Evolutionary conservation across 2,329 filamentous ascomycete species (phyloP).

Genomic region (Botryotinia convoluta): DNA sequence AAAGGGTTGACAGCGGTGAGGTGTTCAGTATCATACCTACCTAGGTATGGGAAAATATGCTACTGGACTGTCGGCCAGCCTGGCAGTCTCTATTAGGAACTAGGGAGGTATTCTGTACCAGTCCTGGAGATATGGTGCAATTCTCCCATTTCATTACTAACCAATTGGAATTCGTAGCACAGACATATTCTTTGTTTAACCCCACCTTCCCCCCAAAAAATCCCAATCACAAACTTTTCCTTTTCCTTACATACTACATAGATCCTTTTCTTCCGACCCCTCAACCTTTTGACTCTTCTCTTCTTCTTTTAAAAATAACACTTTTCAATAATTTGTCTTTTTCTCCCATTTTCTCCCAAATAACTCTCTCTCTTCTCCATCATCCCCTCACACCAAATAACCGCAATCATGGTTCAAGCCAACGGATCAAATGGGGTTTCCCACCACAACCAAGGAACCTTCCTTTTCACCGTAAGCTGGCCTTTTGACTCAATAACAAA

Average conservation of each 20-base stretch:
- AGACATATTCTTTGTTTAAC: conserved; percentile 18
- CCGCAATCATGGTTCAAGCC: conserved; percentile 54
- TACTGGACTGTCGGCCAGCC: background rate
- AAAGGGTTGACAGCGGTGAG: background rate
- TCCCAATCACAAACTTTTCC: conserved; percentile 18
- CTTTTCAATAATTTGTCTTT: conserved; percentile 44
- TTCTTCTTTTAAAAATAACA: conserved; percentile 50
- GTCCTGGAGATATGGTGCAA: conserved; percentile 6
- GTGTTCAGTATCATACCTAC: background rate
- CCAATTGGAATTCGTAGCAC: conserved; percentile 8
- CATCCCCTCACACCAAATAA: conserved; percentile 59
- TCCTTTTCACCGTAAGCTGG: conserved; percentile 73
- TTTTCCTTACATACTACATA: conserved; percentile 11
- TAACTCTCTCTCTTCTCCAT: conserved; percentile 42
- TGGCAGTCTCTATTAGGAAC: background rate
- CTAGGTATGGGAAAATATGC: background rate
- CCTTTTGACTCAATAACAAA: background rate
- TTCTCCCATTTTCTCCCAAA: conserved; percentile 44
- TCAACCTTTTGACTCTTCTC: conserved; percentile 42
- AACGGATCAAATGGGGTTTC: conserved; percentile 37
- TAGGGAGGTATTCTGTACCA: background rate
- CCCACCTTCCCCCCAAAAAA: conserved; percentile 14
- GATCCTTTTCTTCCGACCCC: background rate
- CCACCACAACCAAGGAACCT: conserved; percentile 64
- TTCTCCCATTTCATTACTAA: background rate